A percentile compares a stretch with the other conserved stretches of the same genome.
These are phyloP conservation scores for Globisporangium echinulatum DNA, from an alignment of 352 stramenopile genomes.

Conservation along the genomic window DNA sequence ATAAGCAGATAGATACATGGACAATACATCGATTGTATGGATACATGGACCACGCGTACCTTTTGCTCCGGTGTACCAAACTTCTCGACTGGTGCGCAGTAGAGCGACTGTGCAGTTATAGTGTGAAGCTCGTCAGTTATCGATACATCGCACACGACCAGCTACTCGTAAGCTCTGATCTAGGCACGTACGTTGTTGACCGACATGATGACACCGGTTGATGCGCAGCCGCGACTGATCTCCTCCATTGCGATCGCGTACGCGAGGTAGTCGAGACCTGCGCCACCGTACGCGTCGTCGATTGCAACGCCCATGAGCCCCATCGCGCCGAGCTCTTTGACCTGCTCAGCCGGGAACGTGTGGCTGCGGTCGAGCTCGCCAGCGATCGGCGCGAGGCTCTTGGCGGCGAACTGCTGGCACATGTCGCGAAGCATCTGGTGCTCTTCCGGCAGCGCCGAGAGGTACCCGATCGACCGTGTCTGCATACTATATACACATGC, in stretches of 20 bases:
- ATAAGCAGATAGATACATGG: conserved; percentile 1
- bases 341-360: conserved; percentile 71
- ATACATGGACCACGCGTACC: conserved; percentile 8
- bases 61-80: conserved; percentile 92
- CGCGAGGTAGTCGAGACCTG: conserved; percentile 92
- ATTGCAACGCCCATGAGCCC: conserved; percentile 95
- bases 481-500: conserved; percentile 8
- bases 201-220: conserved; percentile 95
- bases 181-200: conserved; percentile 79
- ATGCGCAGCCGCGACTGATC: conserved; percentile 94
- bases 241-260: conserved; percentile 98
- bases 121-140: background rate
- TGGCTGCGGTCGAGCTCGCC: conserved; percentile 88
- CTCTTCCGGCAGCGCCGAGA: conserved; percentile 88
- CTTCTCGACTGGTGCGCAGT: conserved; percentile 92
- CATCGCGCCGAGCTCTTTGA: conserved; percentile 89
- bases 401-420: conserved; percentile 93
- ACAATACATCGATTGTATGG: background rate
- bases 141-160: too few species aligned
- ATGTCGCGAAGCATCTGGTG: conserved; percentile 96
- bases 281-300: conserved; percentile 82
- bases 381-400: conserved; percentile 90
- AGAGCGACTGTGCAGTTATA: conserved; percentile 81
- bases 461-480: conserved; percentile 45
- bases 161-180: too few species aligned